Percentiles rank a stretch among this genome's conserved stretches.
phyloP scores from a whole-genome alignment of 129 eudicot species.

The Centaurea solstitialis region DNA sequence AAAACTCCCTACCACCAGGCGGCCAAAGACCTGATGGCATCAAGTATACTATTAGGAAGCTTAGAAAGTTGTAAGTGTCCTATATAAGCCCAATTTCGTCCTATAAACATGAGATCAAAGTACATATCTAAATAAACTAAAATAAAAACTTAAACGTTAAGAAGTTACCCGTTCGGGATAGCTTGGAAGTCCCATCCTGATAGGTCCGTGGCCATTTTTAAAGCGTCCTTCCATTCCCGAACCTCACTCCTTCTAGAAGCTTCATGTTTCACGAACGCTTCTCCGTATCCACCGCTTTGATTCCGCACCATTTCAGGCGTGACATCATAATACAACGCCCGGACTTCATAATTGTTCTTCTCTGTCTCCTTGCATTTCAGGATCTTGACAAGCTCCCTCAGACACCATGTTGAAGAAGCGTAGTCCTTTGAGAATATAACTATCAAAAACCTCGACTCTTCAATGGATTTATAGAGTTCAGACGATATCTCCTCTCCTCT shows the following conservation, averaged over 20 bases:
- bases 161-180: constrained; percentile 1
- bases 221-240: constrained; percentile 23
- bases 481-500: constrained; percentile 28
- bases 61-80: no score
- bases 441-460: constrained; percentile 22
- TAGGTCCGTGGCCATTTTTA: neutral
- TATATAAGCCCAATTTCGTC: no score
- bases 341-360: constrained; percentile 6
- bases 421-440: constrained; percentile 30
- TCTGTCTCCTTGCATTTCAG: constrained; percentile 21
- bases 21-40: no score
- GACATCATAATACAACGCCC: constrained; percentile 21
- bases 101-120: no score
- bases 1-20: no score
- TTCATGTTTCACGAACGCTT: constrained; percentile 28
- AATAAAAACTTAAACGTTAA: neutral
- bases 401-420: constrained; percentile 31
- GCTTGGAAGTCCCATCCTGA: constrained; percentile 28
- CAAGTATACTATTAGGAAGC: no score
- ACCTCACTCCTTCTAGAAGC: constrained; percentile 20
- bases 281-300: constrained; percentile 19
- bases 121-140: no score
- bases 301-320: constrained; percentile 2
- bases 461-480: constrained; percentile 24
- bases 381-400: constrained; percentile 36